Evolutionary conservation across 2,329 filamentous ascomycete genomes (phyloP).

Genomic region (Clonostachys rhizophaga): DNA sequence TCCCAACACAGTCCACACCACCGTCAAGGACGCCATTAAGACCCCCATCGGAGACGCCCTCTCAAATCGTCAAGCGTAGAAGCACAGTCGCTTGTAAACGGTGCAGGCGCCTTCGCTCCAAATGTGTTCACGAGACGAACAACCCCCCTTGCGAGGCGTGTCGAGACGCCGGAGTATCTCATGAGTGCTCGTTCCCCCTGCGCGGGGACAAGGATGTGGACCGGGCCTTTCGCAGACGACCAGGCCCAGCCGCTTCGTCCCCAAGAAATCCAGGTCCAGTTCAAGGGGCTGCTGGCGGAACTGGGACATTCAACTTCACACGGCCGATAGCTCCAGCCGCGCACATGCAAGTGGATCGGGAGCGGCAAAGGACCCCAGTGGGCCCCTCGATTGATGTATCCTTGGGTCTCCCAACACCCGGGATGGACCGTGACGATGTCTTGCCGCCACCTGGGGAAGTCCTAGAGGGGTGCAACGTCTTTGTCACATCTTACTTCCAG

Average conservation of each 20-base stretch:
- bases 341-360: too few species aligned
- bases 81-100: constrained; percentile 13
- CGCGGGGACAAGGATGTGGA: constrained; percentile 12
- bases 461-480: constrained; percentile 16
- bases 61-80: constrained; percentile 6
- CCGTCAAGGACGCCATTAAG: not conserved
- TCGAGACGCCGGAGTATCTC: constrained; percentile 4
- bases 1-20: too few species aligned
- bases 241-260: not conserved
- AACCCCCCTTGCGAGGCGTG: constrained; percentile 12
- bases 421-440: constrained; percentile 1
- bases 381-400: too few species aligned
- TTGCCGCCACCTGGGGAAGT: constrained; percentile 15
- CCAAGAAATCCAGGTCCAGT: not conserved
- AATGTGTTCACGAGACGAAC: constrained; percentile 9
- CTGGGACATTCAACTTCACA: not conserved
- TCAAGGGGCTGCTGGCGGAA: not conserved
- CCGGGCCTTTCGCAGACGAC: constrained; percentile 10
- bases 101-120: constrained; percentile 14
- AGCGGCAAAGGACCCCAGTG: too few species aligned
- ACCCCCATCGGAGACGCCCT: not conserved
- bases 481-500: constrained; percentile 21
- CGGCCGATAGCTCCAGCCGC: too few species aligned
- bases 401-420: too few species aligned
- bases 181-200: constrained; percentile 11